A percentile compares a stretch with the other conserved stretches of the same genome.
Conservation (phyloP, 2,329 filamentous ascomycete species). For the Cladosporium cucumerinum region DNA sequence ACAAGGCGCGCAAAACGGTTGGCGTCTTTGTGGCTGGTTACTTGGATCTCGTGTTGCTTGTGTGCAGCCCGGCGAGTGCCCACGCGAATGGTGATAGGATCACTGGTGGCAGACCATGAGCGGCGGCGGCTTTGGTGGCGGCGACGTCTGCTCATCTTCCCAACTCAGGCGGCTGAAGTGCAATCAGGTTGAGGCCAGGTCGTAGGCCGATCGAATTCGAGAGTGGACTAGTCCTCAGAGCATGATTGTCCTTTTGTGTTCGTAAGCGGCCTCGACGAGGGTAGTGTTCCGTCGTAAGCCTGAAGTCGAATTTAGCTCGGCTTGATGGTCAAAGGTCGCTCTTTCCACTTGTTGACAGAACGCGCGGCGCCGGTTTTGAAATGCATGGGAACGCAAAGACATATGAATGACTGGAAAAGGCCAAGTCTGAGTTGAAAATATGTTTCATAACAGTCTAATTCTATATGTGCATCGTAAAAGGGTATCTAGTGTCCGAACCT, state of each 20-base stretch:
- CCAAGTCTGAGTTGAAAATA: not conserved
- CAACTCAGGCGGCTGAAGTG: not conserved
- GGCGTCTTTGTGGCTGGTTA: conserved; percentile 29
- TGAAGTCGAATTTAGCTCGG: conserved; percentile 11
- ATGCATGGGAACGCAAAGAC: not conserved
- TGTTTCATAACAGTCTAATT: not conserved
- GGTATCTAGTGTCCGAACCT: conserved; percentile 14
- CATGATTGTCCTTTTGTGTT: not conserved
- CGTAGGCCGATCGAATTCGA: not conserved
- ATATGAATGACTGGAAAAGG: not conserved
- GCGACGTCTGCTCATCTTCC: not conserved
- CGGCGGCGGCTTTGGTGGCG: not conserved
- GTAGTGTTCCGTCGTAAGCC: not conserved
- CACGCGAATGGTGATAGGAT: conserved; percentile 32
- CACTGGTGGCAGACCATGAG: not conserved
- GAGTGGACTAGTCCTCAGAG: not conserved
- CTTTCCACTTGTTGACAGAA: not conserved
- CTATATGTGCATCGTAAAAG: conserved; percentile 8
- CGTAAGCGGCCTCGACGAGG: not conserved
- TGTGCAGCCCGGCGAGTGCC: conserved; percentile 29
- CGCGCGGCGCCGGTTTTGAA: not conserved
- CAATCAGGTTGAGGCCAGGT: not conserved
- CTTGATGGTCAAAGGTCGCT: not conserved
- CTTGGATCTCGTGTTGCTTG: conserved; percentile 30
- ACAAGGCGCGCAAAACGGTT: conserved; percentile 31